phyloP scores from a whole-genome alignment of 805 yeast species.

The Hanseniaspora singularis region DNA sequence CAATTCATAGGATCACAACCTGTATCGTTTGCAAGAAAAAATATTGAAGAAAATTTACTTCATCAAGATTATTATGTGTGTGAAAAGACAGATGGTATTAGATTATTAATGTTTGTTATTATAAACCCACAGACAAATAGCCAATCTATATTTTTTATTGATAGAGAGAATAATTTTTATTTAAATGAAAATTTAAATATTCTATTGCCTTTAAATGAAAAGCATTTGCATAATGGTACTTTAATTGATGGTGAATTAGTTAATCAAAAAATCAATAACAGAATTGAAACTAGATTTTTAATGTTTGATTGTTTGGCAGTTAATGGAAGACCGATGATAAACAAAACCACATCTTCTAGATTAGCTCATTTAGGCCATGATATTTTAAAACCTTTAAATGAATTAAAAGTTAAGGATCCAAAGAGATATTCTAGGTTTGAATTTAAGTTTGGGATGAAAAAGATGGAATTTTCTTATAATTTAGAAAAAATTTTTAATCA shows the following conservation, averaged over 20 bases:
- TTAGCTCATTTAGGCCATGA: conserved; percentile 75
- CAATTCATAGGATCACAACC: conserved; percentile 92
- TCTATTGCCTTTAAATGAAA: conserved; percentile 37
- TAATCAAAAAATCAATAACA: conserved; percentile 44
- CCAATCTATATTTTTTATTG: conserved; percentile 80
- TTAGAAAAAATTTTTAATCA: conserved; percentile 62
- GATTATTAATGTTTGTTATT: conserved; percentile 64
- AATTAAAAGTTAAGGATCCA: conserved; percentile 56
- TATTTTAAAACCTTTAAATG: conserved; percentile 70
- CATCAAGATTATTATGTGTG: conserved; percentile 82
- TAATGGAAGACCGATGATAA: conserved; percentile 60
- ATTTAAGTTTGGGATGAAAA: conserved; percentile 73
- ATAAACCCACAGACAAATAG: conserved; percentile 56
- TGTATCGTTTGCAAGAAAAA: conserved; percentile 69
- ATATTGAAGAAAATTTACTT: conserved; percentile 49
- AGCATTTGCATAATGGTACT: conserved; percentile 70
- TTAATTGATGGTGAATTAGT: conserved; percentile 92
- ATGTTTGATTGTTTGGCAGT: conserved; percentile 86
- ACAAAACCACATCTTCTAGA: conserved; percentile 64
- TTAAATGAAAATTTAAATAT: conserved; percentile 76
- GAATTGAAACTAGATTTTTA: conserved; percentile 61
- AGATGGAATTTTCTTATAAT: conserved; percentile 75
- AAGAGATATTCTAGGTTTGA: conserved; percentile 67
- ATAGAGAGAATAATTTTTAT: conserved; percentile 77
- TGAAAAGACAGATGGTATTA: conserved; percentile 87